Base-by-base conservation (phyloP, 73 alveolate genomes). In the Blepharisma japonicum region DNA sequence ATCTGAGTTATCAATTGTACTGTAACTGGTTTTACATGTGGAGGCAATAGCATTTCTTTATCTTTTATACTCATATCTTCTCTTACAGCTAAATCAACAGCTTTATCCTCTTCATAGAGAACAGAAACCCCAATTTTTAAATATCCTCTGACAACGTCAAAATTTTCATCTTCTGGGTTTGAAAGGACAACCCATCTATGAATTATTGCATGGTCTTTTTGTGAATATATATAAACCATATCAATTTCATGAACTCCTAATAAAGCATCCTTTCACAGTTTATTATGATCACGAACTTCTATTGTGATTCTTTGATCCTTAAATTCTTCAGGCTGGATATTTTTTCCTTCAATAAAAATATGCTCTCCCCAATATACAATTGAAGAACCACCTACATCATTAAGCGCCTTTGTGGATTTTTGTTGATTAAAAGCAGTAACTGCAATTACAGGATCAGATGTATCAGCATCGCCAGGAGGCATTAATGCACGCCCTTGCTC, bases 81-180 rank as follows among this genome's bases (percentile, higher is more conserved):
- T 45, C 39, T 39, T 70, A 14, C 5, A 0, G 38, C 23, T 47
- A 70, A 47, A 45, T 70, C 80, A 9, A 47, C 66, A 39, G 56
- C 32, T n/a, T 70, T 47, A 45, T 70, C 80, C 0, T 14, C 61
- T 45, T 70, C 80, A 45, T 39, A 21, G 2, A 11, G 11, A 1
- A 70, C 23, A 39, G 56, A 45, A 45, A 70, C 38, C n/a, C 80
- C 80, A n/a, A 70, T 54, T 70, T 70, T 70, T 14, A 70, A n/a
- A 45, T 70, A 70, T 45, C 80, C 80, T 70, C 39, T 70, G 55
- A 70, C 46, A 45, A n/a, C 18, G 14, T 25, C 66, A 45, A 70
- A 70, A 25, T 45, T 25, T n/a, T 72, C 21, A 45, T 47, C 80
- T 39, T 70, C 80, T 14, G 80, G 80, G 5, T 70, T 70, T 7